These are phyloP conservation scores for Colletotrichum tabaci DNA, from an alignment of 2,329 filamentous ascomycete species.

Conservation along the genomic window DNA sequence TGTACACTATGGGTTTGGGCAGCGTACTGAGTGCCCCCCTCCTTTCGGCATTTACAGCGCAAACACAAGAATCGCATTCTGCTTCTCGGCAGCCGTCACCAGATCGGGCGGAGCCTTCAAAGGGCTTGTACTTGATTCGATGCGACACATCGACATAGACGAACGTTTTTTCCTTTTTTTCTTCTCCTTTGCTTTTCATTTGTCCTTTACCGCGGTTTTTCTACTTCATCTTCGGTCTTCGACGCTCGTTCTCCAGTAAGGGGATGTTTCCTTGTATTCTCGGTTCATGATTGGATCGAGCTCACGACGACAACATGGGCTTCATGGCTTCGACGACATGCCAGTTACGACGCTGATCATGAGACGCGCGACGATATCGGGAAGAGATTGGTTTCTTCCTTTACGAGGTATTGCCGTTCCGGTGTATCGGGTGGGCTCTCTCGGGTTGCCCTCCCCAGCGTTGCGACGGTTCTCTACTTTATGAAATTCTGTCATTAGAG, in stretches of 20 bases:
- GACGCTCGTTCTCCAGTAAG: slow-evolving; percentile 31
- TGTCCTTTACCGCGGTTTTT: slow-evolving; percentile 19
- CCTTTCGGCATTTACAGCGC: slow-evolving; percentile 37
- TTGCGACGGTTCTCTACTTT: background rate
- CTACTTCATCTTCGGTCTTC: slow-evolving; percentile 24
- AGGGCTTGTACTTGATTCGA: slow-evolving; percentile 42
- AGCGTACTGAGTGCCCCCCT: slow-evolving; percentile 35
- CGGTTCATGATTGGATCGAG: slow-evolving; percentile 35
- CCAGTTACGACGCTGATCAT: slow-evolving; percentile 37
- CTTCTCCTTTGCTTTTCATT: slow-evolving; percentile 21
- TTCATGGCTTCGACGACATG: slow-evolving; percentile 29
- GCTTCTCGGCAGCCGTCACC: slow-evolving; percentile 43
- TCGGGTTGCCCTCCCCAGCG: background rate
- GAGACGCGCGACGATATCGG: slow-evolving; percentile 33
- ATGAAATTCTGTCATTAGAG: background rate
- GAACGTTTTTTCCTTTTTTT: slow-evolving; percentile 27
- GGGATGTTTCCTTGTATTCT: slow-evolving; percentile 1
- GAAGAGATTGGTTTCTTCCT: slow-evolving; percentile 15
- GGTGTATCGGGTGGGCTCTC: slow-evolving; percentile 1
- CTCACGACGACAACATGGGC: slow-evolving; percentile 34
- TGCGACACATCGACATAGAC: slow-evolving; percentile 43
- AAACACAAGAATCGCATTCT: slow-evolving; percentile 42
- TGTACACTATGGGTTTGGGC: slow-evolving; percentile 43
- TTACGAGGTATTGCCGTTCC: slow-evolving; percentile 16
- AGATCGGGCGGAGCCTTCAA: slow-evolving; percentile 40